Percentiles rank a stretch among this genome's conserved stretches.
These are phyloP conservation scores for Picochlorum sp. DNA, from an alignment of 139 green algal genomes.

Conservation along the genomic window DNA sequence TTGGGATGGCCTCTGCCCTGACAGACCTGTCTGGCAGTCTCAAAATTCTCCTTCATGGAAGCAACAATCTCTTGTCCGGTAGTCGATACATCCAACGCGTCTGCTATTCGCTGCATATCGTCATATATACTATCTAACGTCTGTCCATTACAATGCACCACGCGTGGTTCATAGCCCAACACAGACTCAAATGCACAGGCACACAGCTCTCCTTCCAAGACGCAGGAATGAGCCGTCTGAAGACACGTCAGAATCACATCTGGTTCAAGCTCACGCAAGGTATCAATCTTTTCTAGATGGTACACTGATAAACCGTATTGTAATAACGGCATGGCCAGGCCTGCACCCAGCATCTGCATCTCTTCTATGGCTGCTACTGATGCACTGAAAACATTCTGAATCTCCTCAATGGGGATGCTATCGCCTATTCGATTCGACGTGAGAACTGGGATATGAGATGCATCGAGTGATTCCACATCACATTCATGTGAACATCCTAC, in stretches of 20 bases:
- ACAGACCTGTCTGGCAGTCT: conserved; percentile 11
- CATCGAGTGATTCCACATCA: conserved; percentile 18
- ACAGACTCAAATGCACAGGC: conserved; percentile 22
- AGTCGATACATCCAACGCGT: conserved; percentile 21
- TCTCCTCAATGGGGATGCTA: conserved; percentile 21
- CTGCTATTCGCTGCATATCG: conserved; percentile 38
- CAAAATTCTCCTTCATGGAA: conserved; percentile 19
- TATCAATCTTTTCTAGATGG: conserved; percentile 26
- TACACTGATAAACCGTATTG: conserved; percentile 42
- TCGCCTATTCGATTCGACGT: conserved; percentile 32
- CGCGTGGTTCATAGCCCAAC: conserved; percentile 33
- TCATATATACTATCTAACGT: conserved; percentile 37
- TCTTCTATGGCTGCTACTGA: conserved; percentile 27
- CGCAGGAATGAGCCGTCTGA: conserved; percentile 29
- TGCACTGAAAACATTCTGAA: conserved; percentile 30
- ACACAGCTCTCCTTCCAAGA: conserved; percentile 24
- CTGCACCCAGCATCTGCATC: conserved; percentile 21
- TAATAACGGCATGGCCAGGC: conserved; percentile 30
- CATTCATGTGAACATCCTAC: no score
- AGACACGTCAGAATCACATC: conserved; percentile 55
- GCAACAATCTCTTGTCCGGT: conserved; percentile 18
- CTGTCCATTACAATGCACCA: conserved; percentile 47
- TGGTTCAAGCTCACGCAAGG: conserved; percentile 31
- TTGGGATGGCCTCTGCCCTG: conserved; percentile 22
- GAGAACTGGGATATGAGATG: conserved; percentile 17